Evolutionary conservation across 2,329 filamentous ascomycete genomes (phyloP), one percentile per base, ranked within the genome.

Genomic region (Colletotrichum melonis): DNA sequence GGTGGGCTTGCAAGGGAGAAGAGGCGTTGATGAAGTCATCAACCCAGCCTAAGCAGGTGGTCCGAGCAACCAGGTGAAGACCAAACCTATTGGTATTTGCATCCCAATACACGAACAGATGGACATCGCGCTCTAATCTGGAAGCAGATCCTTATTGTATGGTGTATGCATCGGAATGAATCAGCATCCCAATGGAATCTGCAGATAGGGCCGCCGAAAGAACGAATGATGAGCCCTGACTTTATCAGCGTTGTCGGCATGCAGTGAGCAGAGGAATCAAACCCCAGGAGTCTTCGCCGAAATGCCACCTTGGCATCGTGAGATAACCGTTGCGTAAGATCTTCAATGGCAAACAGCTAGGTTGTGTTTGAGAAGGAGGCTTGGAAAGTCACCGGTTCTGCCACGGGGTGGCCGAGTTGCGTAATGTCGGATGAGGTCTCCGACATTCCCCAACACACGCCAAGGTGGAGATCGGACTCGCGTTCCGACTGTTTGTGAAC

Each of bases 391-490:
- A 24, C n/a, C 30, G 8, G 19, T 30, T 49, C 24, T 24, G 30
- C 55, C 59, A 35, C 38, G 12, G 70, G 16, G 49, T 65, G 63
- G 35, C 35, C 49, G 55, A 22, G 35, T 70, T 62, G 32, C 55
- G 49, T 22, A 62, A 65, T 42, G 59, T 65, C 70, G 70, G 70
- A 52, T 19, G 22, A 5, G 5, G 9, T 32, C 8, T 62, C 70
- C 70, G 70, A 73, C 67, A 73, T 70, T 66, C 30, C 49, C 28
- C 19, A 49, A 38, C 11, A 3, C 35, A 30, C 24, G 19, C 28
- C 46, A 30, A 26, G 16, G 70, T 62, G 66, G 67, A 22, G 7
- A 6, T 58, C 70, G 70, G 70, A 57, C 7, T 1, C 2, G 0
- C 12, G 19, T 70, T 35, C 70, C 70, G 70, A 70, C 19, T 4